A percentile compares a stretch with the other conserved stretches of the same genome.
These are phyloP conservation scores for Rhypophila decipiens DNA, from an alignment of 495 filamentous ascomycete species.

Conservation along the genomic window DNA sequence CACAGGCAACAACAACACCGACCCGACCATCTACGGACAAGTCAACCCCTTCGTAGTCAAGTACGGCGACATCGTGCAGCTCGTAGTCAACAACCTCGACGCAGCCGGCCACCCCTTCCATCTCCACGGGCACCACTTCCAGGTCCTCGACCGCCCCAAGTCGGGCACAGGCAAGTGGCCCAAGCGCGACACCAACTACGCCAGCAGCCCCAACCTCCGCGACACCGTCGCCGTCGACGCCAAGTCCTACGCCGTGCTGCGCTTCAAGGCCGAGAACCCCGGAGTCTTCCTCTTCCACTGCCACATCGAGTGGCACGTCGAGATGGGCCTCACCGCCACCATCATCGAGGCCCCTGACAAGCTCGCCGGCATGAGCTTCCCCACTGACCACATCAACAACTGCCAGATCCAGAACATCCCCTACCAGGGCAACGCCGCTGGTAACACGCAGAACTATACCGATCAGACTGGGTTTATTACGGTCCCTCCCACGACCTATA, in stretches of 20 bases:
- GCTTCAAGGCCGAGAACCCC: slow-evolving; percentile 61
- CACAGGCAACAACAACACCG: slow-evolving; percentile 51
- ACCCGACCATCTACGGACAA: slow-evolving; percentile 68
- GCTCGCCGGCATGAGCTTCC: slow-evolving; percentile 55
- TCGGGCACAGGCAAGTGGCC: slow-evolving; percentile 35
- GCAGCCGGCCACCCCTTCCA: slow-evolving; percentile 50
- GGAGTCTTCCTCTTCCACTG: slow-evolving; percentile 80
- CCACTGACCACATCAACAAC: slow-evolving; percentile 50
- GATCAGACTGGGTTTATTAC: slow-evolving; percentile 51
- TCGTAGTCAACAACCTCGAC: slow-evolving; percentile 76
- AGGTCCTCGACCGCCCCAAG: slow-evolving; percentile 51
- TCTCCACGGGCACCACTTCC: slow-evolving; percentile 73
- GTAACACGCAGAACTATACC: slow-evolving; percentile 56
- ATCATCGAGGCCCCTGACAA: slow-evolving; percentile 64
- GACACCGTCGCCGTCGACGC: slow-evolving; percentile 52
- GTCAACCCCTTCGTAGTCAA: slow-evolving; percentile 60
- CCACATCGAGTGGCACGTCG: slow-evolving; percentile 77
- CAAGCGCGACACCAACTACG: slow-evolving; percentile 31
- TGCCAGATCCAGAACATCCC: slow-evolving; percentile 49
- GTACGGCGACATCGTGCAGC: slow-evolving; percentile 63
- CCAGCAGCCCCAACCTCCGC: slow-evolving; percentile 40
- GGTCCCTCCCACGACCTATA: slow-evolving; percentile 32
- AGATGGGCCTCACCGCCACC: slow-evolving; percentile 62
- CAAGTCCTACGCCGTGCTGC: slow-evolving; percentile 50
- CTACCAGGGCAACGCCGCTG: slow-evolving; percentile 66